phyloP scores from a whole-genome alignment of 192 early-diverging fungal genomes.

The Entomortierella lignicola region DNA sequence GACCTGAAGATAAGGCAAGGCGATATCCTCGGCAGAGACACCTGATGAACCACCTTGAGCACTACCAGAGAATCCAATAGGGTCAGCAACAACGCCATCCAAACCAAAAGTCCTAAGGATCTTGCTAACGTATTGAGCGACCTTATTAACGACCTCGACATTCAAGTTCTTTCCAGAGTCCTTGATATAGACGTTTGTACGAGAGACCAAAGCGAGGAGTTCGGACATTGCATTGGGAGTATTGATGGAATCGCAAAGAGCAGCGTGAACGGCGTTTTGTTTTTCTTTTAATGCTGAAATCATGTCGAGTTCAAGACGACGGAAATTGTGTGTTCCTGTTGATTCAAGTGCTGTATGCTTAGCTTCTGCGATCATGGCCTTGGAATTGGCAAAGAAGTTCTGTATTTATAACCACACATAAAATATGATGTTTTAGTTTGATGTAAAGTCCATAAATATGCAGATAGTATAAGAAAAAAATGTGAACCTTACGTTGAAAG shows the following conservation, averaged over 20 bases:
- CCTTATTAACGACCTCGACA: slow-evolving; percentile 77
- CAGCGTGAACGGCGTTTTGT: slow-evolving; percentile 80
- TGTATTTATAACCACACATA: slow-evolving; percentile 28
- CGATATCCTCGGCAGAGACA: slow-evolving; percentile 48
- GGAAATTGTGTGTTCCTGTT: slow-evolving; percentile 79
- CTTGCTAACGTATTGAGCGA: slow-evolving; percentile 83
- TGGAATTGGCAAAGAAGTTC: slow-evolving; percentile 91
- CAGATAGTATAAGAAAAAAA: too few species aligned
- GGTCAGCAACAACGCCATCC: slow-evolving; percentile 62
- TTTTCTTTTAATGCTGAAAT: slow-evolving; percentile 69
- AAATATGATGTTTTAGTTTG: too few species aligned
- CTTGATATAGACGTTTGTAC: slow-evolving; percentile 86
- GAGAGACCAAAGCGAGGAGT: slow-evolving; percentile 80
- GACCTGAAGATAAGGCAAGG: slow-evolving; percentile 83
- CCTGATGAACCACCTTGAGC: slow-evolving; percentile 47
- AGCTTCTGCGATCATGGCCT: slow-evolving; percentile 79
- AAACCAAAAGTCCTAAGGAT: slow-evolving; percentile 90
- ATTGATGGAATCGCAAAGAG: slow-evolving; percentile 94
- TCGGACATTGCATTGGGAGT: slow-evolving; percentile 85
- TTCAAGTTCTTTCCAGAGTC: slow-evolving; percentile 68
- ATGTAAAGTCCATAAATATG: too few species aligned
- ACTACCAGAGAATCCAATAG: slow-evolving; percentile 77
- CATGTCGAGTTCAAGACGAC: slow-evolving; percentile 78
- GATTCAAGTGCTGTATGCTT: slow-evolving; percentile 63
- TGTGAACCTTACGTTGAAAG: slow-evolving; percentile 81